Percentiles rank a stretch among this genome's conserved stretches.
phyloP scores from a whole-genome alignment of 495 filamentous ascomycete genomes.

The Penicillium crystallinum region DNA sequence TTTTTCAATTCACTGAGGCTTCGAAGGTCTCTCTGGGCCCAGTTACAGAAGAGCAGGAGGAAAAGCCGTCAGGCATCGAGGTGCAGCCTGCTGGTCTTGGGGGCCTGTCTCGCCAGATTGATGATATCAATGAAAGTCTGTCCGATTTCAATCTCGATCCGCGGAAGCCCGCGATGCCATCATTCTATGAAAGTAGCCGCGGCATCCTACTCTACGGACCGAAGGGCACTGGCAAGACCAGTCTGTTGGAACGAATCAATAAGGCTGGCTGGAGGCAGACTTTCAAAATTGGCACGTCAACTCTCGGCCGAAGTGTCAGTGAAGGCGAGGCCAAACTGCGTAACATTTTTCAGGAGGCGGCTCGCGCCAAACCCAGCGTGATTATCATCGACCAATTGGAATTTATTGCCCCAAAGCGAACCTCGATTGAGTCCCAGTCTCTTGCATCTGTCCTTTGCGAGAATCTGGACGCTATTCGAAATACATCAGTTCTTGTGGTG shows the following conservation, averaged over 20 bases:
- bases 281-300: slow-evolving; percentile 54
- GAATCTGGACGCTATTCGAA: slow-evolving; percentile 40
- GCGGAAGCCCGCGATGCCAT: slow-evolving; percentile 34
- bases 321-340: slow-evolving; percentile 52
- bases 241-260: slow-evolving; percentile 62
- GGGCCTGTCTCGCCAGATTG: slow-evolving; percentile 58
- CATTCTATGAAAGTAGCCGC: slow-evolving; percentile 39
- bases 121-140: slow-evolving; percentile 62
- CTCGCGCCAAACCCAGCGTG: slow-evolving; percentile 67
- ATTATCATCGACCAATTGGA: slow-evolving; percentile 82
- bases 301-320: slow-evolving; percentile 38
- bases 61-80: slow-evolving; percentile 15
- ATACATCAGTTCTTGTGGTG: slow-evolving; percentile 57
- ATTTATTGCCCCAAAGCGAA: slow-evolving; percentile 59
- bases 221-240: slow-evolving; percentile 76
- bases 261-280: slow-evolving; percentile 64
- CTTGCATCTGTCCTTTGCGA: slow-evolving; percentile 38
- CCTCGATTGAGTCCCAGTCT: slow-evolving; percentile 34
- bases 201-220: slow-evolving; percentile 75
- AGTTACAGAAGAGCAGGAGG: slow-evolving; percentile 11
- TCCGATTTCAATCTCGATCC: slow-evolving; percentile 46
- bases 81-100: slow-evolving; percentile 46
- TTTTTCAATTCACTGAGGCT: slow-evolving; percentile 30
- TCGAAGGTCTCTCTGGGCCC: slow-evolving; percentile 34
- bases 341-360: slow-evolving; percentile 67